A percentile compares a stretch with the other conserved stretches of the same genome.
Evolutionary conservation across 495 filamentous ascomycete species (phyloP).

Genomic region (Aspergillus avenaceus): DNA sequence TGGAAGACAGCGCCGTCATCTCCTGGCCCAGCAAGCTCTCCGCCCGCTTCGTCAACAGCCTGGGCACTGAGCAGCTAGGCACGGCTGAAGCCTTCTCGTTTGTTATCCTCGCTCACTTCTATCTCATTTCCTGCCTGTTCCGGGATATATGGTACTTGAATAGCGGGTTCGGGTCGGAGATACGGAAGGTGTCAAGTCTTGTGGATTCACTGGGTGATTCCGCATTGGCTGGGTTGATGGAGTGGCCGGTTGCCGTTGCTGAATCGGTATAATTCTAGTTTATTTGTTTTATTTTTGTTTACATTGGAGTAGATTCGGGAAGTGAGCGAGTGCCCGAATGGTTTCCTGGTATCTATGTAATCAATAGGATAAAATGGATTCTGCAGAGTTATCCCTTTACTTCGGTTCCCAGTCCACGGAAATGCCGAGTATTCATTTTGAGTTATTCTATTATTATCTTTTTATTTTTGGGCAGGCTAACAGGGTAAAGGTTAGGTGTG

Average conservation of each 20-base stretch:
- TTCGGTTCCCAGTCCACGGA: too few species aligned
- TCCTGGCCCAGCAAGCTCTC: slow-evolving; percentile 20
- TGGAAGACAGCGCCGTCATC: slow-evolving; percentile 26
- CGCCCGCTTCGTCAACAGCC: slow-evolving; percentile 13
- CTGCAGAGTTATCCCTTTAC: too few species aligned
- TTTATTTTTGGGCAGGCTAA: too few species aligned
- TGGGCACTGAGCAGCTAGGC: slow-evolving; percentile 6
- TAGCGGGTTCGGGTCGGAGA: slow-evolving; percentile 13
- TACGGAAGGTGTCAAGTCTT: slow-evolving; percentile 15
- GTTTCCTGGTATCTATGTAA: too few species aligned
- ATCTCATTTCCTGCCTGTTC: slow-evolving; percentile 14
- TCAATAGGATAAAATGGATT: too few species aligned
- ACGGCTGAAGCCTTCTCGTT: slow-evolving; percentile 4
- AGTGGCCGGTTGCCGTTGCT: slow-evolving; percentile 10
- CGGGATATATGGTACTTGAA: slow-evolving; percentile 20
- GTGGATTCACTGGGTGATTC: slow-evolving; percentile 2
- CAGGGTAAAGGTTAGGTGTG: too few species aligned
- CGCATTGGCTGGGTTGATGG: slow-evolving; percentile 8
- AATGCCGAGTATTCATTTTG: too few species aligned
- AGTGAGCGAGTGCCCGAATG: too few species aligned
- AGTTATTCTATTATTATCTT: too few species aligned
- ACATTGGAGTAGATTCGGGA: too few species aligned
- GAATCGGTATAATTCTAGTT: too few species aligned
- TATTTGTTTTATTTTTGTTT: too few species aligned
- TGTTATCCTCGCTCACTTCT: slow-evolving; percentile 24